These are phyloP conservation scores for Fraxinus angustifolia DNA, from an alignment of 305 asterid genomes.

Conservation along the genomic window DNA sequence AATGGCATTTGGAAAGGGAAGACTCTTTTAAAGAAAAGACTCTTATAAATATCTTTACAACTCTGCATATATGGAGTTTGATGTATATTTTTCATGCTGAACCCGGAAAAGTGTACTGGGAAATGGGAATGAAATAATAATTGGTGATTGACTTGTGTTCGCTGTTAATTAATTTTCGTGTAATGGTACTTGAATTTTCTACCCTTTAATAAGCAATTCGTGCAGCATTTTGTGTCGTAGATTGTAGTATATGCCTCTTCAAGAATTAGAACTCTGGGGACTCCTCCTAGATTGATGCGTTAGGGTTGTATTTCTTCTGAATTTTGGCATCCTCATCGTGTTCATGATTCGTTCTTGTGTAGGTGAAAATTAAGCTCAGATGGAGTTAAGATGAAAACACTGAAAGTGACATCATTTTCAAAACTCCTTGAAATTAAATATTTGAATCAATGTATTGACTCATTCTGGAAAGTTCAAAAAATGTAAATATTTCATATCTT, in stretches of 20 bases:
- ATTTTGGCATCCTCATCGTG: background rate
- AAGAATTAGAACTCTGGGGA: background rate
- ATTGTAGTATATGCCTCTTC: background rate
- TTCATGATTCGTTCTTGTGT: background rate
- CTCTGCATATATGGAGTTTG: background rate
- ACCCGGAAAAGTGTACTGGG: background rate
- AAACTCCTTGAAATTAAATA: background rate
- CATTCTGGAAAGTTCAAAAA: background rate
- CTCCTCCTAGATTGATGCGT: background rate
- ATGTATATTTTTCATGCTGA: background rate
- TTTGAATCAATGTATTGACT: background rate
- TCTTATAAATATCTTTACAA: slow-evolving; percentile 32
- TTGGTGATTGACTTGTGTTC: background rate
- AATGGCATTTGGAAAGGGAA: slow-evolving; percentile 59
- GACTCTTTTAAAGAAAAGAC: slow-evolving; percentile 52
- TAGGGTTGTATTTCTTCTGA: background rate
- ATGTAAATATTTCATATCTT: too few species aligned
- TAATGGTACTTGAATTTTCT: background rate
- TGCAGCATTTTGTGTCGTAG: background rate
- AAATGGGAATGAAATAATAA: background rate
- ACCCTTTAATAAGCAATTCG: background rate
- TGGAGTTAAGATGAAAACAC: background rate
- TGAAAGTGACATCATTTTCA: background rate
- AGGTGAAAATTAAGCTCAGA: background rate
- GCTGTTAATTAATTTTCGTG: background rate